Evolutionary conservation across 148 eudicot genomes (phyloP), one percentile per base, ranked within the genome.

Genomic region (Chenopodium suecicum): DNA sequence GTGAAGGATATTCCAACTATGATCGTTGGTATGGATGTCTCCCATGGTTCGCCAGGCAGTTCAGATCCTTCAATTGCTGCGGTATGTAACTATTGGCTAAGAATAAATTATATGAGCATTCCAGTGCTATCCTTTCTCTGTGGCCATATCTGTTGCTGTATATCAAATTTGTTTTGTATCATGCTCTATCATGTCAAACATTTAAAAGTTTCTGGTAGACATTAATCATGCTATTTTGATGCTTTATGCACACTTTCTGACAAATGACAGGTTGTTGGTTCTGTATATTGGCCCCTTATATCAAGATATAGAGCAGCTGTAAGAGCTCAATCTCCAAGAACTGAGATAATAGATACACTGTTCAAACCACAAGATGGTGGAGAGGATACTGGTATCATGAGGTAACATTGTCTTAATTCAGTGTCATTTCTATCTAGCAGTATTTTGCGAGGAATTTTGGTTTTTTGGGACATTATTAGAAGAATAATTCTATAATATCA

Each of bases 11-110:
- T 89, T 69, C 99, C 99, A 58, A 97, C 98, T 58, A 90, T 97
- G 98, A 92, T 97, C 56, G 25, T 97, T 77, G 99, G 99, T 44
- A 91, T 97, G 92, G 99, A 92, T 79, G 98, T 97, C 81, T 97
- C 99, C 76, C 99, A 97, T 84, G 97, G 97, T 56, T 86, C 95
- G 72, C 93, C 98, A 78, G 95, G 98, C 80, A 86, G 80, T 73
- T 88, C 93, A 31, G 90, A 97, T 84, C 99, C 98, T 63, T 97
- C 99, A 34, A 90, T 92, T 84, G 99, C 98, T 34, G 98, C 99
- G 82, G 99, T 97, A 91, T 50, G 82, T 81, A 23, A 31, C 71
- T 62, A 12, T 4, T 11, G 80, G n/a, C 17, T 65, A 1, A 7
- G 6, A 64, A n/a, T 6, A 16, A 17, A 46, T n/a, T 20, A 12